Evolutionary conservation across 2,329 filamentous ascomycete species (phyloP), one percentile per base, ranked within the genome.

Genomic region (Penicillium aurantiogriseum): DNA sequence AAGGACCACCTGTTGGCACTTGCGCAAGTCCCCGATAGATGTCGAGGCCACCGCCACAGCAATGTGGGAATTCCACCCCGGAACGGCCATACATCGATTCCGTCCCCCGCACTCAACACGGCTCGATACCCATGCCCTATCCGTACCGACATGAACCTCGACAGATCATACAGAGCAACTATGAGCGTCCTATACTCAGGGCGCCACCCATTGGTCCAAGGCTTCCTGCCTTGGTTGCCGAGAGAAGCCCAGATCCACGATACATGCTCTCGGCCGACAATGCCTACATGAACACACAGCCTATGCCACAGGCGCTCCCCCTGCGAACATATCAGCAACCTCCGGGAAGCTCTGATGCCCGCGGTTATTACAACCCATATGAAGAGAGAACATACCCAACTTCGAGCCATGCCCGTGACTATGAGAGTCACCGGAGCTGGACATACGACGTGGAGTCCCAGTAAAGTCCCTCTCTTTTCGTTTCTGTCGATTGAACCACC

Each of bases 361-460:
- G 50, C 5, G 56, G 51, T 7, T 55, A 54, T 57, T 58, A 56
- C 31, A 63, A 45, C 38, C 52, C 59, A 7, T 67, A 66, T 29
- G 60, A 66, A 47, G 68, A 70, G 51, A 56, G 58, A 49, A 56
- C 61, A 40, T 67, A 42, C 54, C 54, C 65, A 15, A 54, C 57
- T 29, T 23, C 56, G 42, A 58, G 51, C 55, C 63, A 65, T 51
- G 56, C 63, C 39, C 64, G 65, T 44, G 67, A 65, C 25, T 68
- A 64, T 51, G 61, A 66, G 51, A 59, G 63, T 57, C 66, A 67
- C 54, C 57, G 40, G 27, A 60, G 61, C 52, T 65, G 66, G 53
- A 56, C 64, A 49, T 66, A 65, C 59, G 71, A 73, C 57, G 53
- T 68, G 62, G 71, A 72, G 47, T 72, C 70, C 57, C 68, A 70